Conservation (phyloP, 129 eudicot species). For the Solidago caesia region DNA sequence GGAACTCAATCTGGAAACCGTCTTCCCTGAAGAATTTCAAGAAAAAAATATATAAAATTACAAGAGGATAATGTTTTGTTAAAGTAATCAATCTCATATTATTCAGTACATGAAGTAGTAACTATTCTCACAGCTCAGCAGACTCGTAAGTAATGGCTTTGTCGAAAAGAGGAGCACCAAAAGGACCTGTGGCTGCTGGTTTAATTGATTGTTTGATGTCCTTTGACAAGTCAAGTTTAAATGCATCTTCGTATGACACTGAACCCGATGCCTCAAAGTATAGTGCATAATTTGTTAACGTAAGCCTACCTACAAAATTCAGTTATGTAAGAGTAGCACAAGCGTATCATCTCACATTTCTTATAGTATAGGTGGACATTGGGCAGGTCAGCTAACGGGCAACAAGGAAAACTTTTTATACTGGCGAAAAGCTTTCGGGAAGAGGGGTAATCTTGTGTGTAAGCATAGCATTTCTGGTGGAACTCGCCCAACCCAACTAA, state of each 20-base stretch:
- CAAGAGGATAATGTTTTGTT: not conserved
- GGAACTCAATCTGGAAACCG: slow-evolving; percentile 63
- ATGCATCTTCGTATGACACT: slow-evolving; percentile 63
- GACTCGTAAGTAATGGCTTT: slow-evolving; percentile 76
- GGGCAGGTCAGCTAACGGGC: not conserved
- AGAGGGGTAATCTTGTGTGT: slow-evolving; percentile 13
- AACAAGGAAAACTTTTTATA: too few relatives aligned
- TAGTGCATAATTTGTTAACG: slow-evolving; percentile 83
- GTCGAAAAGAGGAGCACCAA: slow-evolving; percentile 91
- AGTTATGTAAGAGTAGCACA: slow-evolving; percentile 12
- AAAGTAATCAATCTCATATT: not conserved
- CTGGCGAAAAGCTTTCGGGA: not conserved
- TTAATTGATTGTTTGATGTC: slow-evolving; percentile 57
- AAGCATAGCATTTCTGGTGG: not conserved
- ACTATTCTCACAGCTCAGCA: slow-evolving; percentile 62
- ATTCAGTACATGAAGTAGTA: slow-evolving; percentile 30
- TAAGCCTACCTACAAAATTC: slow-evolving; percentile 66
- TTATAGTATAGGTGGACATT: not conserved
- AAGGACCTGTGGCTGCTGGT: slow-evolving; percentile 84
- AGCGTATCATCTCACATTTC: slow-evolving; percentile 8
- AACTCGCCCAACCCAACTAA: slow-evolving; percentile 8
- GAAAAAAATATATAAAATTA: not conserved
- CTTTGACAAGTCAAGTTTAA: slow-evolving; percentile 76
- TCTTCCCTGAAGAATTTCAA: slow-evolving; percentile 52
- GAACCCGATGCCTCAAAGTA: slow-evolving; percentile 88